A percentile compares a stretch with the other conserved stretches of the same genome.
Conservation (phyloP, 306 rosid species). For the Prunus armeniaca region DNA sequence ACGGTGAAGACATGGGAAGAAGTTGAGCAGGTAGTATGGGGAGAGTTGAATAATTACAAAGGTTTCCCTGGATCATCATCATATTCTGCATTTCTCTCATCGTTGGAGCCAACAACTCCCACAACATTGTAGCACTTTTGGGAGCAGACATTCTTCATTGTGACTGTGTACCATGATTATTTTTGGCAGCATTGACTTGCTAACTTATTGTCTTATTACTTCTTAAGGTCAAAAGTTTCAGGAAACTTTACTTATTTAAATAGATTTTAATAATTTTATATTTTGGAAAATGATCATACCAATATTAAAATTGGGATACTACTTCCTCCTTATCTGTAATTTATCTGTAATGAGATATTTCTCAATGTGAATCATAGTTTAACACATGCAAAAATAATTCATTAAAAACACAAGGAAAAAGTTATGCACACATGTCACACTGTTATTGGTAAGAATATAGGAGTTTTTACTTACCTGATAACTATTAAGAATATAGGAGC, state of each 20-base stretch:
- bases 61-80: constrained; percentile 54
- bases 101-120: neutral
- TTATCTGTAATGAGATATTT: too few relatives aligned
- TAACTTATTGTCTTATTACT: neutral
- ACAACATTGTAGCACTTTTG: neutral
- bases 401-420: too few relatives aligned
- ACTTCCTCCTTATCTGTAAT: too few relatives aligned
- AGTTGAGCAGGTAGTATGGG: constrained; percentile 79
- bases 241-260: too few relatives aligned
- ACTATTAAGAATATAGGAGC: too few relatives aligned
- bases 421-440: too few relatives aligned
- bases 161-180: neutral
- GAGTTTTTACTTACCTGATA: too few relatives aligned
- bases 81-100: neutral
- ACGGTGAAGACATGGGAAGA: constrained; percentile 86
- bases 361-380: too few relatives aligned
- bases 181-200: neutral
- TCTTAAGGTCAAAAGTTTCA: neutral
- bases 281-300: neutral
- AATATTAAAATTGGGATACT: too few relatives aligned
- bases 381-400: too few relatives aligned
- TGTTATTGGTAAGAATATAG: too few relatives aligned
- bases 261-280: too few relatives aligned
- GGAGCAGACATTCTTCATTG: neutral
- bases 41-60: constrained; percentile 66